Evolutionary conservation across 2,329 filamentous ascomycete species (phyloP), one percentile per base, ranked within the genome.

Genomic region (Aspergillus intermedius): DNA sequence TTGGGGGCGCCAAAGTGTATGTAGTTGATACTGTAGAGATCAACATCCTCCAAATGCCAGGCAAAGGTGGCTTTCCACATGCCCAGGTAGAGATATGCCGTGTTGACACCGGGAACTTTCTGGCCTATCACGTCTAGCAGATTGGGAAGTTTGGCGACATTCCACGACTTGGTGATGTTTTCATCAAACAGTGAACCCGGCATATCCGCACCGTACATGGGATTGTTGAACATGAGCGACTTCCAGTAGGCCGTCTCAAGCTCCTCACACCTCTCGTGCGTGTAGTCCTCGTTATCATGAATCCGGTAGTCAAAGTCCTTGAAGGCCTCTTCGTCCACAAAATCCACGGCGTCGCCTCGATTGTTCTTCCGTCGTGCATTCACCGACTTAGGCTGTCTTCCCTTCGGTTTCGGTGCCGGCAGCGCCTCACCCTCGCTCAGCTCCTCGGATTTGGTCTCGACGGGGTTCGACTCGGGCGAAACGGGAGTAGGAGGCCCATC

Each of bases 1-100:
- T 98, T 98, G 0, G 93, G 93, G 1, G 93, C 93, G 47, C 93
- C 93, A 67, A 98, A 98, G 64, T 98, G 93, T 51, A 98, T 90
- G 68, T 96, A 98, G 73, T 98, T 98, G 78, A 98, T 98, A 67
- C 91, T 97, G 81, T 98, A 98, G 4, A 98, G 80, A 73, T 98
- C 93, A 39, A 98, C 91, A 66, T 98, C 93, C 67, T 98, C 93
- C 46, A 98, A 74, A 78, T 98, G 93, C 93, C 93, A 98, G 7
- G 93, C 93, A 67, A 98, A 98, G 0, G 93, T 97, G 10, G 93
- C 91, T 70, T 97, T 97, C 93, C 93, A 98, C 93, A 98, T 98
- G 40, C 93, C 93, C 51, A 98, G 78, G 64, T 98, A 98, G 1
- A 98, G 80, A 64, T 98, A 98, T 2, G 93, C 91, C 1, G 91